Evolutionary conservation across 2,329 filamentous ascomycete genomes (phyloP).

Genomic region (Talaromyces sp.): DNA sequence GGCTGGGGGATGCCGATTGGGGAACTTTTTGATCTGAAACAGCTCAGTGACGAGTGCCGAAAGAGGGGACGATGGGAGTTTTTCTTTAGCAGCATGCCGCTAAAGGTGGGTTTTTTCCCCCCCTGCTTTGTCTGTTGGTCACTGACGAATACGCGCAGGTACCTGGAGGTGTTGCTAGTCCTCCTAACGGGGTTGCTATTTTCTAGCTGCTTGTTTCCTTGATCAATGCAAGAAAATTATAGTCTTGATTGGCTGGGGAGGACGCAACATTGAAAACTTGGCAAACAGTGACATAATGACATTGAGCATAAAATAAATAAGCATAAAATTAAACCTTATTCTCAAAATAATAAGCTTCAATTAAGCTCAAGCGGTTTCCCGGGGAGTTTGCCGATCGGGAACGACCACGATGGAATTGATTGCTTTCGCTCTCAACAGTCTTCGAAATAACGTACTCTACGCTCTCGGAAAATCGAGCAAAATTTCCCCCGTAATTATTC

Average conservation of each 20-base stretch:
- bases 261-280: no score
- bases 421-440: no score
- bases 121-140: no score
- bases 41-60: slow-evolving; percentile 33
- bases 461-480: not conserved
- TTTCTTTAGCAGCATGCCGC: slow-evolving; percentile 46
- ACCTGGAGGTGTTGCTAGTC: not conserved
- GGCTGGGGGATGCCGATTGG: slow-evolving; percentile 48
- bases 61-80: slow-evolving; percentile 39
- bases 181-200: not conserved
- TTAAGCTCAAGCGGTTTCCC: not conserved
- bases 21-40: slow-evolving; percentile 44
- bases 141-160: not conserved
- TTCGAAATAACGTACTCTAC: not conserved
- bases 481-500: not conserved
- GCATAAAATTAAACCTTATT: no score
- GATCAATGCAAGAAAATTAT: no score
- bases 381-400: not conserved
- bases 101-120: slow-evolving; percentile 31
- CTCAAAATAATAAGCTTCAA: not conserved
- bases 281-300: no score
- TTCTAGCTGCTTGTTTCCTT: not conserved
- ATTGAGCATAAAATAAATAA: no score
- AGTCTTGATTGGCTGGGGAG: no score
- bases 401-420: not conserved